phyloP scores from a whole-genome alignment of 208 protist species.

The Tritrichomonas foetus region DNA sequence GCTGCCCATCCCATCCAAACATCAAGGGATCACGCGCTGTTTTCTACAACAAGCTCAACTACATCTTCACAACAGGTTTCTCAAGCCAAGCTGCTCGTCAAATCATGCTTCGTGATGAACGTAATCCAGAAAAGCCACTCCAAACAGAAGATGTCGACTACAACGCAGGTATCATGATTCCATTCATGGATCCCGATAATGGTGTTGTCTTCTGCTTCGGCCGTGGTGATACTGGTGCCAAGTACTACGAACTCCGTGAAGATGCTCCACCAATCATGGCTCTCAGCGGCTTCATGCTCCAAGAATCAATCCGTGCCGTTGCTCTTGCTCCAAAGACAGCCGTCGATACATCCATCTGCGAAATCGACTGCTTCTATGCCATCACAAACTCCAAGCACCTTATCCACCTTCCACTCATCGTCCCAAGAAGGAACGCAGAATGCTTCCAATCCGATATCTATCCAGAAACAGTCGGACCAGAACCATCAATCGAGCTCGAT shows the following conservation, averaged over 20 bases:
- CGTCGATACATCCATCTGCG: not conserved
- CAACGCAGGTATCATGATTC: not conserved
- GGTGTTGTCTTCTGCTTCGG: not conserved
- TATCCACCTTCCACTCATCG: not conserved
- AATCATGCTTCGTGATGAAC: not conserved
- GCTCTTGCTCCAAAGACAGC: not conserved
- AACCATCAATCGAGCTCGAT: not conserved
- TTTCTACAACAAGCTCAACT: not conserved
- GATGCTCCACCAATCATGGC: not conserved
- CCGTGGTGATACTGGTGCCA: not conserved
- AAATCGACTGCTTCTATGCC: not conserved
- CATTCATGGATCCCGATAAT: constrained; percentile 21
- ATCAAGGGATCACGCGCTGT: not conserved
- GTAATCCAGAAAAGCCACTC: constrained; percentile 20
- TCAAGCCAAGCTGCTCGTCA: not conserved
- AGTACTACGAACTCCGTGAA: not conserved
- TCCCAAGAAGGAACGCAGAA: not conserved
- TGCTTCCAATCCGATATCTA: constrained; percentile 12
- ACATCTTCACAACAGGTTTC: not conserved
- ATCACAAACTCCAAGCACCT: not conserved
- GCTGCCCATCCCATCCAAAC: not conserved
- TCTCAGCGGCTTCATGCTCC: not conserved
- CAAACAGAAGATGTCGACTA: not conserved
- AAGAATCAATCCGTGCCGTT: not conserved
- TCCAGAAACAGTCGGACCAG: not conserved